phyloP scores from a whole-genome alignment of 1,284 basidiomycete genomes.

The Rhizoctonia solani region DNA sequence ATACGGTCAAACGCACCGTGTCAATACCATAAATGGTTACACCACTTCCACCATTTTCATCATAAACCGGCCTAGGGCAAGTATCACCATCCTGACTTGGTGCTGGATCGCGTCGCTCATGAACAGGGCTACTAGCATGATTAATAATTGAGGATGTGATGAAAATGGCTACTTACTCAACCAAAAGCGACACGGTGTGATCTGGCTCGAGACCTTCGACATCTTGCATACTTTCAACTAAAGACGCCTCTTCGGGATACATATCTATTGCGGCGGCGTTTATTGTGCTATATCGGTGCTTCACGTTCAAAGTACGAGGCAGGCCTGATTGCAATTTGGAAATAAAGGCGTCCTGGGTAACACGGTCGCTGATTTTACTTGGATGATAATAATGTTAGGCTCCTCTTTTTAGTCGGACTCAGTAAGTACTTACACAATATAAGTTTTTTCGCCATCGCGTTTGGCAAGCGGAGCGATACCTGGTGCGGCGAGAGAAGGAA shows the following conservation, averaged over 20 bases:
- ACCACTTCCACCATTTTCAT: not conserved
- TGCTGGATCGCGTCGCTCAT: not conserved
- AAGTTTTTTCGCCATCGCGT: slow-evolving; percentile 21
- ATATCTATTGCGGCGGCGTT: too few relatives aligned
- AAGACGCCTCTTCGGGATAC: too few relatives aligned
- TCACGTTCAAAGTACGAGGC: too few relatives aligned
- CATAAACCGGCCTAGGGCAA: not conserved
- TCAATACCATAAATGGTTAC: not conserved
- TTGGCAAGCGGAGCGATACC: slow-evolving; percentile 14
- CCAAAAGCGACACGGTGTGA: too few relatives aligned
- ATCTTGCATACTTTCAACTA: too few relatives aligned
- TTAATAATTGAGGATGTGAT: too few relatives aligned
- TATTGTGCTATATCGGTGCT: too few relatives aligned
- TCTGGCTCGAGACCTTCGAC: too few relatives aligned
- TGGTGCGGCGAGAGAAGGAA: slow-evolving; percentile 24
- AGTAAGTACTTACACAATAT: slow-evolving; percentile 12
- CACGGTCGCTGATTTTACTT: too few relatives aligned
- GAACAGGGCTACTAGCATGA: not conserved
- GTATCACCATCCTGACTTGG: not conserved
- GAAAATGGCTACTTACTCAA: too few relatives aligned
- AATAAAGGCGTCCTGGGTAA: too few relatives aligned
- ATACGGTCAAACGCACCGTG: slow-evolving; percentile 22
- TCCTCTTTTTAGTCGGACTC: not conserved
- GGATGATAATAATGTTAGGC: not conserved
- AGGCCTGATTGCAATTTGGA: too few relatives aligned